These are phyloP conservation scores for Boletus bicolor DNA, from an alignment of 768 basidiomycete species.

Conservation along the genomic window DNA sequence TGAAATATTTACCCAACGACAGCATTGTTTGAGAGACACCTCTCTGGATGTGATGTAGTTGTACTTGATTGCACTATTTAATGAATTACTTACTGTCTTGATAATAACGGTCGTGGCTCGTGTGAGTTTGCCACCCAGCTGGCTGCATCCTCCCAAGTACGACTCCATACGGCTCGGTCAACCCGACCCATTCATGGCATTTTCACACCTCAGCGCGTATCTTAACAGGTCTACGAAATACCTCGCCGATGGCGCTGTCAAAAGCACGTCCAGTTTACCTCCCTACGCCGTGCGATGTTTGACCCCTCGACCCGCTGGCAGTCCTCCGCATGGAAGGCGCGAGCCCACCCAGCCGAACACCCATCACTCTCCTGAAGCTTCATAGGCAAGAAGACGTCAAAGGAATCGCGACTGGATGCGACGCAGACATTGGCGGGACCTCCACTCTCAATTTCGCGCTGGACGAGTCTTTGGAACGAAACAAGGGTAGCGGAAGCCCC, in stretches of 20 bases:
- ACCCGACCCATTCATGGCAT: slow-evolving; percentile 16
- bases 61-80: not conserved
- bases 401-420: slow-evolving; percentile 77
- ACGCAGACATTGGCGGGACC: slow-evolving; percentile 83
- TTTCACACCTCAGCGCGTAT: slow-evolving; percentile 30
- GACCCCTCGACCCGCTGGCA: slow-evolving; percentile 29
- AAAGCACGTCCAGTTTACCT: slow-evolving; percentile 34
- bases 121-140: not conserved
- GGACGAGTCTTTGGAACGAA: slow-evolving; percentile 48
- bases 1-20: not conserved
- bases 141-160: not conserved
- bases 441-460: slow-evolving; percentile 77
- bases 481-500: slow-evolving; percentile 42
- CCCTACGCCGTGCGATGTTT: slow-evolving; percentile 5
- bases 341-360: slow-evolving; percentile 55
- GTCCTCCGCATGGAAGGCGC: slow-evolving; percentile 77
- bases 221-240: slow-evolving; percentile 39
- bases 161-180: not conserved
- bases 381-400: slow-evolving; percentile 55
- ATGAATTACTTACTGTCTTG: not conserved
- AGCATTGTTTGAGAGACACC: slow-evolving; percentile 1
- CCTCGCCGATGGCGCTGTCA: slow-evolving; percentile 39
- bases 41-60: not conserved
- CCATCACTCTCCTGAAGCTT: slow-evolving; percentile 66
- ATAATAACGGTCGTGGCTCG: not conserved